Evolutionary conservation across 2,329 filamentous ascomycete genomes (phyloP).

Genomic region (Pseudocercospora cruenta): DNA sequence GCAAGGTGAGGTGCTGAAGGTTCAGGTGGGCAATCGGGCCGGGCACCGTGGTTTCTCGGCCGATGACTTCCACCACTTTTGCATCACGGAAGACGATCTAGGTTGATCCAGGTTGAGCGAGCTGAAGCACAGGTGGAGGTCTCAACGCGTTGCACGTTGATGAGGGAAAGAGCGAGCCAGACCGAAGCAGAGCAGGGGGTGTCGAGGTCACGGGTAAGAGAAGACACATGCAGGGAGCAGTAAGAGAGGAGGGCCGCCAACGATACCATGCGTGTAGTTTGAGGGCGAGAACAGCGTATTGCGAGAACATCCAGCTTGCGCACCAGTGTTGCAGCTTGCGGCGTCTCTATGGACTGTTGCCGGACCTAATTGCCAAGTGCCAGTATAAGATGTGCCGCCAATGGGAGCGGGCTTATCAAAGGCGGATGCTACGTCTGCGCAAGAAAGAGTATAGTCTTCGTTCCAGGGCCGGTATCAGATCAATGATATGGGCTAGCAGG

Average conservation of each 20-base stretch:
- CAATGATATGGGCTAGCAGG: no score
- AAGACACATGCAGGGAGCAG: not conserved
- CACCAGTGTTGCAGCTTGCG: no score
- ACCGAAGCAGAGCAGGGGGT: not conserved
- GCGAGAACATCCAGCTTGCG: no score
- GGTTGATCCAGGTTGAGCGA: not conserved
- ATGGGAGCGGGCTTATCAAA: no score
- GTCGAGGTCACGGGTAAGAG: not conserved
- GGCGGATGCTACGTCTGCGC: not conserved
- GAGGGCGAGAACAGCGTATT: no score
- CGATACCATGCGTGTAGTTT: no score
- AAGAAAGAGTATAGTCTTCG: not conserved
- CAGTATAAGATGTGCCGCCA: no score
- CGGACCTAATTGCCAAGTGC: no score
- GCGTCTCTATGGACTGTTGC: no score
- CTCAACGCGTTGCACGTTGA: conserved; percentile 2
- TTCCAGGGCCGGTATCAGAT: no score
- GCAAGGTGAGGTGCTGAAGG: not conserved
- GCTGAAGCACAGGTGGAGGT: not conserved
- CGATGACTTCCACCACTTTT: not conserved
- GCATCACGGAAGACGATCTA: not conserved
- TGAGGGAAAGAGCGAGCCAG: not conserved
- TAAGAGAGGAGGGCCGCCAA: not conserved
- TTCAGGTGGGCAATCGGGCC: conserved; percentile 4
- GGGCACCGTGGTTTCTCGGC: not conserved